Base-by-base conservation (phyloP, 148 eudicot species). In the Cornus suecica region DNA sequence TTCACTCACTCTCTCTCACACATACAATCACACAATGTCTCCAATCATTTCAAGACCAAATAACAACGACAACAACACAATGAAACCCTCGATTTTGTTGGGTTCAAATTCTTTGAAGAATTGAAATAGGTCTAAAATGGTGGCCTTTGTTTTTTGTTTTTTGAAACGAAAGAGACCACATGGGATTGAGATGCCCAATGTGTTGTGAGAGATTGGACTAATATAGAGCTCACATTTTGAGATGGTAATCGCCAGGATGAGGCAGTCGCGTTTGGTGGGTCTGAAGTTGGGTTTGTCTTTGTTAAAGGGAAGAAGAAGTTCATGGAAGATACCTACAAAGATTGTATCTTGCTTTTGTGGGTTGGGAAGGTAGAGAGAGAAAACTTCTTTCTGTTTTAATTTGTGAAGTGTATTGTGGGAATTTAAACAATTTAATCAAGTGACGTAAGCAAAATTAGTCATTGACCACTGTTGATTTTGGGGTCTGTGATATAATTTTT, bases 81-180 rank as follows among this genome's bases (percentile, higher is more conserved):
- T 20, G 4, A 18, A 58, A 25, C 24, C 67, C 15, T 60, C 66
- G 18, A 63, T 26, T 10, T 37, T 9, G 61, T 28, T 23, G 42
- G 6, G 8, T 51, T 51, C 37, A 30, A 58, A 73, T 63, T 63
- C 30, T 63, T 9, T 9, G 5, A 60, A 42, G 26, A 64, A 60
- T 32, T 48, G 52, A 48, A 67, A 51, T 0, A 71, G 10, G 66
- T 22, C 25, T 8, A 58, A 18, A 2, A 27, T 15, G n/a, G 24
- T 29, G 54, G 25, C 68, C 28, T 5, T 30, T 64, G 74, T 77
- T 73, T 81, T 74, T 62, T 77, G 71, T 30, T 83, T 88, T 27
- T 80, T 89, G 78, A 94, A 94, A 84, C 85, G 98, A 28, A 94
- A 94, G 82, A 86, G 98, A 67, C 94, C 97, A 29, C 93, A 92